A percentile compares a stretch with the other conserved stretches of the same genome.
Evolutionary conservation across 371 early-diverging fungal genomes (phyloP).

Genomic region (Syncephalastrum contaminatum): DNA sequence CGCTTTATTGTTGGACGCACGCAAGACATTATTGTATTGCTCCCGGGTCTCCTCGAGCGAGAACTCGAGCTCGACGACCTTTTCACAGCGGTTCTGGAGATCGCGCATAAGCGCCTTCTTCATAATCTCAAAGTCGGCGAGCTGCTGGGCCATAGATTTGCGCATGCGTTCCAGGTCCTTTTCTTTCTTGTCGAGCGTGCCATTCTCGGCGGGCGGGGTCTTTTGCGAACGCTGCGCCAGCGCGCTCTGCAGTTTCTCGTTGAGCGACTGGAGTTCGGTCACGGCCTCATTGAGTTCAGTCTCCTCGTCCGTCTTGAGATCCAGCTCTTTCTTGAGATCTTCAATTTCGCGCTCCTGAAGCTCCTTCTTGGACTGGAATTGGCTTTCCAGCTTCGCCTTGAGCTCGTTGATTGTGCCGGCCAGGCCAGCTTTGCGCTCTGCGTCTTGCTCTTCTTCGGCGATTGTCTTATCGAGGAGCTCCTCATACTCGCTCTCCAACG

Average conservation of each 20-base stretch:
- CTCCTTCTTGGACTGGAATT: constrained; percentile 75
- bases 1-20: constrained; percentile 76
- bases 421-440: constrained; percentile 61
- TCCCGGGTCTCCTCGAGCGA: constrained; percentile 89
- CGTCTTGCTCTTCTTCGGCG: constrained; percentile 80
- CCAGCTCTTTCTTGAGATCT: constrained; percentile 59
- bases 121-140: constrained; percentile 92
- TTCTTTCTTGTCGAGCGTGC: constrained; percentile 62
- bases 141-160: constrained; percentile 86
- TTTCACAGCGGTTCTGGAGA: constrained; percentile 93
- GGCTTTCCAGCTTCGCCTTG: constrained; percentile 80
- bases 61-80: constrained; percentile 92
- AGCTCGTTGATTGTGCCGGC: constrained; percentile 76
- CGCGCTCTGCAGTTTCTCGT: constrained; percentile 64
- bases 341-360: constrained; percentile 78
- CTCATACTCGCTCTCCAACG: constrained; percentile 87
- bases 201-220: not conserved
- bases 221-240: not conserved
- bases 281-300: constrained; percentile 54
- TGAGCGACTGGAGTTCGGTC: constrained; percentile 56
- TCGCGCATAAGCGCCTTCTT: constrained; percentile 95
- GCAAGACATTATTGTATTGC: constrained; percentile 81
- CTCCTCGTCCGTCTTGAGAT: constrained; percentile 74
- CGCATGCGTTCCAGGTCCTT: constrained; percentile 83
- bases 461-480: constrained; percentile 93